Percentiles rank a stretch among this genome's conserved stretches.
phyloP scores from a whole-genome alignment of 2,329 filamentous ascomycete genomes.

The Xylaria arbuscula region DNA sequence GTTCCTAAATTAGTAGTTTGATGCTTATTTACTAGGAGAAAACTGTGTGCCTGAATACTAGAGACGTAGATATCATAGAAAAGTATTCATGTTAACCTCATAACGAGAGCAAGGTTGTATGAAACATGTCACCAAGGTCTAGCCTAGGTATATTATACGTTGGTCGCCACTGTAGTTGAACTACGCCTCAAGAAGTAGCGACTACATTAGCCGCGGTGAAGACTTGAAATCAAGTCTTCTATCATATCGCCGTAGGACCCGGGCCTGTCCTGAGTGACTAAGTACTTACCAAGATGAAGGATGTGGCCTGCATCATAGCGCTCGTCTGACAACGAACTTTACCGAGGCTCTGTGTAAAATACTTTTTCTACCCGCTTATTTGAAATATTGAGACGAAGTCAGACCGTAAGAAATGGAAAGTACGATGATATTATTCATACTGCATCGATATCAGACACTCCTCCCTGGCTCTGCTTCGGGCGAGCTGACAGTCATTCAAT shows the following conservation, averaged over 20 bases:
- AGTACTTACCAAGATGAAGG: not conserved
- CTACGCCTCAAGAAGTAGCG: too few species aligned
- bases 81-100: too few species aligned
- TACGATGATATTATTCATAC: not conserved
- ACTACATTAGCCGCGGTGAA: too few species aligned
- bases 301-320: conserved; percentile 6
- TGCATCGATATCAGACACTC: not conserved
- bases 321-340: conserved; percentile 10
- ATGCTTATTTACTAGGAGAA: too few species aligned
- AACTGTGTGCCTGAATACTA: too few species aligned
- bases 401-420: not conserved
- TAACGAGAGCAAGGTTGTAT: too few species aligned
- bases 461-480: not conserved
- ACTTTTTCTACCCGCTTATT: conserved; percentile 2
- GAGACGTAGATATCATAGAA: too few species aligned
- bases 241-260: conserved; percentile 10
- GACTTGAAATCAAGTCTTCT: too few species aligned
- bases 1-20: too few species aligned
- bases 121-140: too few species aligned
- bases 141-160: too few species aligned
- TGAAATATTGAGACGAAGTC: conserved; percentile 13
- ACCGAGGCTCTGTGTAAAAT: not conserved
- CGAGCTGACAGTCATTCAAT: not conserved
- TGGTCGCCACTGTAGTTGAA: too few species aligned
- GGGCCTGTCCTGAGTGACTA: conserved; percentile 2